Evolutionary conservation across 441 rosid genomes (phyloP).

Genomic region (Populus hybrid): DNA sequence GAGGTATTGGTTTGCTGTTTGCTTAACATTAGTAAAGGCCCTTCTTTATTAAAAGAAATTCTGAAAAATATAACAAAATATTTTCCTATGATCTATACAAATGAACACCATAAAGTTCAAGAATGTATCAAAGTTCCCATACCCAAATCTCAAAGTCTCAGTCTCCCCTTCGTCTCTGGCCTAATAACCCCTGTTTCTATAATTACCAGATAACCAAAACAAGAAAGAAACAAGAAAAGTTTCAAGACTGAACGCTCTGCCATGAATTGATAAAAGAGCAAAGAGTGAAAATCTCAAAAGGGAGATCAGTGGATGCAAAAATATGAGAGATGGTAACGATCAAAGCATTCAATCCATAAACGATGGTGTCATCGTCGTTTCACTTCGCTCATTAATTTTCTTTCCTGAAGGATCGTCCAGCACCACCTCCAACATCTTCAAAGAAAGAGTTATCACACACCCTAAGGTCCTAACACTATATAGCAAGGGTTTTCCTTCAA

Average conservation of each 20-base stretch:
- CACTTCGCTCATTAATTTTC: too few species aligned
- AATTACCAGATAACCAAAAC: not conserved
- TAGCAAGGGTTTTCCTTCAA: too few species aligned
- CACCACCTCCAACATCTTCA: too few species aligned
- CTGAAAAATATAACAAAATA: too few species aligned
- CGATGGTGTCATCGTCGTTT: too few species aligned
- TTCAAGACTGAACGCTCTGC: not conserved
- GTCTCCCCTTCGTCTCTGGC: not conserved
- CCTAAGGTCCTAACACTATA: too few species aligned
- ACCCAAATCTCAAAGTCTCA: not conserved
- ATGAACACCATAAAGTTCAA: not conserved
- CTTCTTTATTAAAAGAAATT: too few species aligned
- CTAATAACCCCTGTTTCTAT: not conserved
- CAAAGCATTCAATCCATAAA: not conserved
- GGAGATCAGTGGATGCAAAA: not conserved
- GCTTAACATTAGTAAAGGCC: too few species aligned
- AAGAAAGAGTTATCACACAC: too few species aligned
- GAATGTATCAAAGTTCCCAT: not conserved
- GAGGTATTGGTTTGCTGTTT: too few species aligned
- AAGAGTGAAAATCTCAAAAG: not conserved
- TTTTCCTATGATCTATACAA: not conserved
- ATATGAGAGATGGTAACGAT: not conserved
- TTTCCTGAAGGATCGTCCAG: too few species aligned
- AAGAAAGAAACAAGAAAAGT: not conserved
- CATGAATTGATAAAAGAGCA: not conserved